These are phyloP conservation scores for Kernera saxatilis DNA, from an alignment of 345 rosid species.

Conservation along the genomic window DNA sequence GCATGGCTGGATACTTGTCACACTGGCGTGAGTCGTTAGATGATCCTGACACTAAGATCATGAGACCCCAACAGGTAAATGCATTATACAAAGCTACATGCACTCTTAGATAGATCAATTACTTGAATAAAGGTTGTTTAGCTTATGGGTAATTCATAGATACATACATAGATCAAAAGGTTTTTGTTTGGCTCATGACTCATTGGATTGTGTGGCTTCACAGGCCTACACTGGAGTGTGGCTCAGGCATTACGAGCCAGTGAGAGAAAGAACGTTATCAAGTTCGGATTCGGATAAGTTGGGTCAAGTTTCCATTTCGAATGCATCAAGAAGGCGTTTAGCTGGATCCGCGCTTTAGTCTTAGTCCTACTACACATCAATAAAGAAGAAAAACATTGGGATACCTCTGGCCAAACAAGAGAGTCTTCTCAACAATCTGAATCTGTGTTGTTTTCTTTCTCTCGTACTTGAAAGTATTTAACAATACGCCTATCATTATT, in stretches of 20 bases:
- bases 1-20: constrained; percentile 95
- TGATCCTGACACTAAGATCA: constrained; percentile 95
- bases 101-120: not conserved
- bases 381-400: constrained; percentile 1
- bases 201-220: not conserved
- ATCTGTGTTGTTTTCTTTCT: not conserved
- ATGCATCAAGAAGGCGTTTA: constrained; percentile 81
- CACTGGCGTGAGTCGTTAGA: constrained; percentile 95
- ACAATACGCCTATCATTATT: not conserved
- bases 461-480: not conserved
- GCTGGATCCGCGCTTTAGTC: constrained; percentile 56
- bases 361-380: not conserved
- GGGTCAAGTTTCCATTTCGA: constrained; percentile 69
- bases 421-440: not conserved
- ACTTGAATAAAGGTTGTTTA: not conserved
- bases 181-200: not conserved
- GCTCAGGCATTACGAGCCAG: constrained; percentile 78
- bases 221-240: constrained; percentile 87
- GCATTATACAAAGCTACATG: not conserved
- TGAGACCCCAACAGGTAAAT: constrained; percentile 94
- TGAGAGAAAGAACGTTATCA: constrained; percentile 46
- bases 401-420: constrained; percentile 13
- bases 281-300: constrained; percentile 38
- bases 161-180: not conserved
- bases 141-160: not conserved